A percentile compares a stretch with the other conserved stretches of the same genome.
phyloP scores from a whole-genome alignment of 2,329 filamentous ascomycete genomes.

The Dichotomopilus funicola region DNA sequence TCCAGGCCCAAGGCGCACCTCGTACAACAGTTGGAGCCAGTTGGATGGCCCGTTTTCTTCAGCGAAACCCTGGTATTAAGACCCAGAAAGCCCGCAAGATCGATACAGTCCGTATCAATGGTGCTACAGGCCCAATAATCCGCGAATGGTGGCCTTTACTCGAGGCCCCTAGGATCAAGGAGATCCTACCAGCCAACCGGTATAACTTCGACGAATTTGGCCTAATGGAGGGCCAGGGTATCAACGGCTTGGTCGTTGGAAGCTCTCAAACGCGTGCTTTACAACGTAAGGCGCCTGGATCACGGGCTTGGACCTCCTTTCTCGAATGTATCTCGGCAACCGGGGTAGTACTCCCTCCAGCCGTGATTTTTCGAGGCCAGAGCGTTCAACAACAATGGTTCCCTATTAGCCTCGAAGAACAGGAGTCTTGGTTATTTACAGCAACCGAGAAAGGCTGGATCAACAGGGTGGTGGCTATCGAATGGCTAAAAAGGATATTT shows the following conservation, averaged over 20 bases:
- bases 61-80: neutral
- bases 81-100: slow-evolving; percentile 2
- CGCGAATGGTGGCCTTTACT: neutral
- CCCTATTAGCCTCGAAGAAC: neutral
- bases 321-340: too few species aligned
- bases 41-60: neutral
- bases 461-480: neutral
- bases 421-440: neutral
- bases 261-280: slow-evolving; percentile 1
- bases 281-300: too few species aligned
- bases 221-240: slow-evolving; percentile 2
- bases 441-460: neutral
- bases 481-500: neutral
- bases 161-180: slow-evolving; percentile 1
- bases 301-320: too few species aligned
- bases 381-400: neutral
- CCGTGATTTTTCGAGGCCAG: neutral
- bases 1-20: neutral
- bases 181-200: slow-evolving; percentile 4
- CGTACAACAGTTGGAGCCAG: neutral
- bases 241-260: slow-evolving; percentile 2
- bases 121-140: neutral
- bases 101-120: neutral
- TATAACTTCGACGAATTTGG: slow-evolving; percentile 5
- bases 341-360: neutral